Percentiles rank a stretch among this genome's conserved stretches.
These are phyloP conservation scores for Penicillium coprophilum DNA, from an alignment of 495 filamentous ascomycete species.

Conservation along the genomic window DNA sequence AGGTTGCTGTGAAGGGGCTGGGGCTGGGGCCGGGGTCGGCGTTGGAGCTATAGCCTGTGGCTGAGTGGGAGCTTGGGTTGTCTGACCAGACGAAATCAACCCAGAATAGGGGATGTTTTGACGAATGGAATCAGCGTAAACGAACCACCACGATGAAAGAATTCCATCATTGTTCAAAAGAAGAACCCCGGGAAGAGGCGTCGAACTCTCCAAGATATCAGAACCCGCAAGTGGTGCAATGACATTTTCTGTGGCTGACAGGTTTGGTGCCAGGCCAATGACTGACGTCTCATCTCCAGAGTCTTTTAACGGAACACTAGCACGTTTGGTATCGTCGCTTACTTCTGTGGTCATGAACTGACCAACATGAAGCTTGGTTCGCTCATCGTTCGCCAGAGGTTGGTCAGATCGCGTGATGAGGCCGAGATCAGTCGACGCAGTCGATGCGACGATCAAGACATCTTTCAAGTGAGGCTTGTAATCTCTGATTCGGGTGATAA, in stretches of 20 bases:
- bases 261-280: slow-evolving; percentile 78
- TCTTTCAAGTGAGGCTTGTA: slow-evolving; percentile 79
- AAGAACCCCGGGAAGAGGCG: slow-evolving; percentile 82
- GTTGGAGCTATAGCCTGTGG: slow-evolving; percentile 26
- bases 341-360: slow-evolving; percentile 73
- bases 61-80: slow-evolving; percentile 23
- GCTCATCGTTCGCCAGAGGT: slow-evolving; percentile 60
- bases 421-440: slow-evolving; percentile 71
- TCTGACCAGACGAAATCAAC: slow-evolving; percentile 51
- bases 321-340: slow-evolving; percentile 73
- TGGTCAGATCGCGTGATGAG: slow-evolving; percentile 69
- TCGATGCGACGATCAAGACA: slow-evolving; percentile 78
- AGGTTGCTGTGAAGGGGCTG: slow-evolving; percentile 28
- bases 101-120: slow-evolving; percentile 70
- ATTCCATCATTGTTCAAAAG: slow-evolving; percentile 88
- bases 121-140: slow-evolving; percentile 83
- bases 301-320: slow-evolving; percentile 74
- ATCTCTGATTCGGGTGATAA: slow-evolving; percentile 68
- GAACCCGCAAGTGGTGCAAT: slow-evolving; percentile 73
- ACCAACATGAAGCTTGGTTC: slow-evolving; percentile 57
- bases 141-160: slow-evolving; percentile 82
- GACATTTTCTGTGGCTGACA: slow-evolving; percentile 78
- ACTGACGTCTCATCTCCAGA: slow-evolving; percentile 69
- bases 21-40: slow-evolving; percentile 16
- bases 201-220: slow-evolving; percentile 69